phyloP scores from a whole-genome alignment of 2,329 filamentous ascomycete genomes.

The Aspergillus arachidicola region DNA sequence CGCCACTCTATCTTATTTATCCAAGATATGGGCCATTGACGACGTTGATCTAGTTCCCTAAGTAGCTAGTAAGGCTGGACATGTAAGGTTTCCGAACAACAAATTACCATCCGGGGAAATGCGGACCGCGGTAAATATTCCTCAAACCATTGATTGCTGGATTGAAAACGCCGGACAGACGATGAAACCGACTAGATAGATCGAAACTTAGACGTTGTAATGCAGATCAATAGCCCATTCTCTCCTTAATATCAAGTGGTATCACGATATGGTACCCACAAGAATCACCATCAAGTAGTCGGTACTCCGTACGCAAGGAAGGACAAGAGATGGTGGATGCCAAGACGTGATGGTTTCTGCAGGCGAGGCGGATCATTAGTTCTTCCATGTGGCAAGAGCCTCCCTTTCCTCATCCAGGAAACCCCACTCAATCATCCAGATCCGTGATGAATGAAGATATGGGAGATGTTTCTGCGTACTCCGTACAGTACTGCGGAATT shows the following conservation, averaged over 20 bases:
- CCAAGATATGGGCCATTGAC: neutral
- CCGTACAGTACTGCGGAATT: neutral
- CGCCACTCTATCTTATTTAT: neutral
- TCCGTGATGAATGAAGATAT: neutral
- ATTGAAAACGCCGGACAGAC: neutral
- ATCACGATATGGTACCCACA: neutral
- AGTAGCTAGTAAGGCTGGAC: neutral
- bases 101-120: neutral
- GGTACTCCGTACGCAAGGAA: neutral
- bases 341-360: neutral
- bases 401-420: neutral
- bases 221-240: neutral
- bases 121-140: neutral
- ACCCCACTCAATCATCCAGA: neutral
- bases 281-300: neutral
- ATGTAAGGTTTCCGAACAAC: neutral
- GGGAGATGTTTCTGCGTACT: neutral
- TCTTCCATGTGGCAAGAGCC: constrained; percentile 14
- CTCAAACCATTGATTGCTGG: neutral
- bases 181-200: constrained; percentile 1
- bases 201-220: neutral
- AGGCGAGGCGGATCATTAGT: constrained; percentile 10
- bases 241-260: neutral
- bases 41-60: neutral
- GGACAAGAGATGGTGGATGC: neutral